phyloP scores from a whole-genome alignment of 805 yeast genomes.

The Monosporozyma yasuniensis region DNA sequence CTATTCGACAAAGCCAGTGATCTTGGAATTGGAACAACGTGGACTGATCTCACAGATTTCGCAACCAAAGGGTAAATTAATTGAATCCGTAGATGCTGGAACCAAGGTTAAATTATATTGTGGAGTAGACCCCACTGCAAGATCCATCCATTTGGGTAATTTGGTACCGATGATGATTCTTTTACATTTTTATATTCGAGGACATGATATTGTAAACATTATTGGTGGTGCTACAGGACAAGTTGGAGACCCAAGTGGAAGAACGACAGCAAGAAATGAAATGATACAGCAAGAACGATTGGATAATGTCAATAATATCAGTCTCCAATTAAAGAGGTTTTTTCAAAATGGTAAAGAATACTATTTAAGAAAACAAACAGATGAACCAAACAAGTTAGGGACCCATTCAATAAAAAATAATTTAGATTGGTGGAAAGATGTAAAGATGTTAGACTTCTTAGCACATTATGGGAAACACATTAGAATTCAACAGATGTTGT shows the following conservation, averaged over 20 bases:
- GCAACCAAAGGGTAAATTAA: conserved; percentile 18
- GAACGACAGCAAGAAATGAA: conserved; percentile 60
- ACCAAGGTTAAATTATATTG: conserved; percentile 58
- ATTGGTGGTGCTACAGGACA: conserved; percentile 95
- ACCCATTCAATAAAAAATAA: conserved; percentile 48
- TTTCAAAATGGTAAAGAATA: conserved; percentile 54
- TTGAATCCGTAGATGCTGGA: conserved; percentile 10
- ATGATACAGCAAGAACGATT: conserved; percentile 46
- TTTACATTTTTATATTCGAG: conserved; percentile 74
- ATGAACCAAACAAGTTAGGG: conserved; percentile 35
- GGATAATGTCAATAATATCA: conserved; percentile 51
- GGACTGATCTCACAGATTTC: conserved; percentile 27
- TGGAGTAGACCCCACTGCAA: conserved; percentile 96
- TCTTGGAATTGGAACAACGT: conserved; percentile 8
- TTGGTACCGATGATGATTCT: conserved; percentile 77
- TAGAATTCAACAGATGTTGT: conserved; percentile 78
- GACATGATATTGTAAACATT: conserved; percentile 74
- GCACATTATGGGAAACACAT: conserved; percentile 69
- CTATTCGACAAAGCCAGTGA: not conserved
- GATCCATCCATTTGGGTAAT: conserved; percentile 84
- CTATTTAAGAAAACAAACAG: conserved; percentile 37
- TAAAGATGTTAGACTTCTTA: conserved; percentile 70
- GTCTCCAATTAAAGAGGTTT: conserved; percentile 52
- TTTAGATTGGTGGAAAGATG: conserved; percentile 75
- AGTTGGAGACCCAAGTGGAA: conserved; percentile 95